These are phyloP conservation scores for Hymenoscyphus repandus DNA, from an alignment of 2,329 filamentous ascomycete species.

Conservation along the genomic window DNA sequence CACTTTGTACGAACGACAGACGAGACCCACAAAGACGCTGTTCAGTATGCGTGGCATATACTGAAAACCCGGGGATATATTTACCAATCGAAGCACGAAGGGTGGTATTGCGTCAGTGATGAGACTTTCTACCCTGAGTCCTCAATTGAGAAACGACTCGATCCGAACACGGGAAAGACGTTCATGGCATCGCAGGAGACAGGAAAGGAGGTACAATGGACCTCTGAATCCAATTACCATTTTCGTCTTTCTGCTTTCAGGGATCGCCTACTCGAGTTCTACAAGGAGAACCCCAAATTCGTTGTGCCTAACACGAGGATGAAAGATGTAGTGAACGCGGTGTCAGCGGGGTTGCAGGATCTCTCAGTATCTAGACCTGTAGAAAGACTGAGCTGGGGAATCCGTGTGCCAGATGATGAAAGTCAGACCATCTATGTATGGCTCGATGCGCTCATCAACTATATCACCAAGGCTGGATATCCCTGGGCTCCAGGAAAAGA, in stretches of 20 bases:
- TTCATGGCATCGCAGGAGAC: slow-evolving; percentile 82
- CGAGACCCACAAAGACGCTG: slow-evolving; percentile 71
- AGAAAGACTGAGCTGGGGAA: slow-evolving; percentile 78
- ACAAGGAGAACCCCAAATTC: slow-evolving; percentile 70
- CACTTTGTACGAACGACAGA: slow-evolving; percentile 93
- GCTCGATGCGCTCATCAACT: slow-evolving; percentile 94
- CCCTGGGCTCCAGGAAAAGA: slow-evolving; percentile 67
- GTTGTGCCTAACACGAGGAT: slow-evolving; percentile 69
- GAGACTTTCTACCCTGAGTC: slow-evolving; percentile 90
- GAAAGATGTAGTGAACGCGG: slow-evolving; percentile 72
- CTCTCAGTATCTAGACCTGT: slow-evolving; percentile 82
- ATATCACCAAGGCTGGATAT: slow-evolving; percentile 82
- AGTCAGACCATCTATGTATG: slow-evolving; percentile 96
- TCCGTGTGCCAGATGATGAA: slow-evolving; percentile 77
- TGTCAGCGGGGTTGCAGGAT: slow-evolving; percentile 74
- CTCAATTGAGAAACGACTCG: slow-evolving; percentile 66
- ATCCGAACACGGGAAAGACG: slow-evolving; percentile 76
- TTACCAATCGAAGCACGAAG: slow-evolving; percentile 80
- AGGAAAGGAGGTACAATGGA: slow-evolving; percentile 91
- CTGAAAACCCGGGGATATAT: slow-evolving; percentile 71
- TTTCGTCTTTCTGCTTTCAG: slow-evolving; percentile 82
- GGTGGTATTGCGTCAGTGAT: slow-evolving; percentile 96
- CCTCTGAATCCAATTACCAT: slow-evolving; percentile 88
- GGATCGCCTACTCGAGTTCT: slow-evolving; percentile 74
- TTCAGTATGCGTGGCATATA: slow-evolving; percentile 84